Conservation (phyloP, 306 rosid species). For the Acacia confusa region DNA sequence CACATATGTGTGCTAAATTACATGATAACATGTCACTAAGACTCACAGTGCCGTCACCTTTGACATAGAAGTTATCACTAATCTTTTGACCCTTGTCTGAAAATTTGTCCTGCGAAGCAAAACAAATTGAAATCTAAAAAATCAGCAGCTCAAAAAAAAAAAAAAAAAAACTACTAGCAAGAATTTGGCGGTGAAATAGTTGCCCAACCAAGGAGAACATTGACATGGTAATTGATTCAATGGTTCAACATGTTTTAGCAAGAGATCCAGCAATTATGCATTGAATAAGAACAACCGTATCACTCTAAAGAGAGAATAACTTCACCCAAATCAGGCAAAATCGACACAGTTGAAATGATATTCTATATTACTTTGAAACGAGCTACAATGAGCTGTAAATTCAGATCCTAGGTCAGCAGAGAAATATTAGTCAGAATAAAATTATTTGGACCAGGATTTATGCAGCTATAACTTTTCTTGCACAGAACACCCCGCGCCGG, state of each 20-base stretch:
- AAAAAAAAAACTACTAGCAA: background rate
- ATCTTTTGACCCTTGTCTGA: constrained; percentile 83
- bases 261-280: background rate
- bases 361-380: constrained; percentile 10
- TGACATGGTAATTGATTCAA: background rate
- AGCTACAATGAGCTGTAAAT: constrained; percentile 20
- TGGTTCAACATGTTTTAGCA: constrained; percentile 27
- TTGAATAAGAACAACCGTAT: background rate
- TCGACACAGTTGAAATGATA: constrained; percentile 10
- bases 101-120: constrained; percentile 65
- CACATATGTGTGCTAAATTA: constrained; percentile 5
- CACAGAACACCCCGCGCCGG: too few species aligned
- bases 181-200: constrained; percentile 18
- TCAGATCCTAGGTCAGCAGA: constrained; percentile 12
- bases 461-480: background rate
- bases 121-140: constrained; percentile 15
- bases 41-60: constrained; percentile 98
- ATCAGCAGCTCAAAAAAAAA: constrained; percentile 5
- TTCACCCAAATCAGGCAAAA: constrained; percentile 19
- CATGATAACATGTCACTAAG: constrained; percentile 22
- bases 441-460: background rate
- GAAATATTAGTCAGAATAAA: constrained; percentile 26
- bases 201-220: background rate
- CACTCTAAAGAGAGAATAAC: constrained; percentile 2
- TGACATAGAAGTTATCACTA: constrained; percentile 83